phyloP scores from a whole-genome alignment of 495 filamentous ascomycete genomes.

The Tuber borchii region DNA sequence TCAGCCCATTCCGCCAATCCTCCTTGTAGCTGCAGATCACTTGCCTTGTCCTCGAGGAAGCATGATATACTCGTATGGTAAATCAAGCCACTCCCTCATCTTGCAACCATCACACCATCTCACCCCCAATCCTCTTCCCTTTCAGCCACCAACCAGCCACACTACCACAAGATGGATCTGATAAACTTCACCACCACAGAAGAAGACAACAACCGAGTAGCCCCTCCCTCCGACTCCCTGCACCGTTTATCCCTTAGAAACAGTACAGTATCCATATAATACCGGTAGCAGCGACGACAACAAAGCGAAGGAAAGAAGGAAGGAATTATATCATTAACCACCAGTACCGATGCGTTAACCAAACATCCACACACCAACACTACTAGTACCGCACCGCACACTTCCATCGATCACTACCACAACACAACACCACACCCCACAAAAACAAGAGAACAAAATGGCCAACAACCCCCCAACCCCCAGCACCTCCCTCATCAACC shows the following conservation, averaged over 20 bases:
- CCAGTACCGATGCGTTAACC: too few relatives aligned
- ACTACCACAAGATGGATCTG: not conserved
- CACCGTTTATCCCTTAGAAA: too few relatives aligned
- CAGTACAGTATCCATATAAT: too few relatives aligned
- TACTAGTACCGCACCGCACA: too few relatives aligned
- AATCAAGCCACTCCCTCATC: not conserved
- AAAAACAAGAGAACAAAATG: not conserved
- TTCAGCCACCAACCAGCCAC: not conserved
- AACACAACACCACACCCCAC: not conserved
- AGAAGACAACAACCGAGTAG: not conserved
- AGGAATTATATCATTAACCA: not conserved
- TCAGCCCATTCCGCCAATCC: not conserved
- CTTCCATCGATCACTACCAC: not conserved
- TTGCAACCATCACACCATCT: not conserved
- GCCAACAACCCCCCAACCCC: not conserved
- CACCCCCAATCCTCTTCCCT: not conserved
- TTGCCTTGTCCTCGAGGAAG: too few relatives aligned
- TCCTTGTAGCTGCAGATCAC: not conserved
- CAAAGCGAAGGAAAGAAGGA: not conserved
- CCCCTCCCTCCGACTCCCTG: too few relatives aligned
- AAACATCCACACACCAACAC: not conserved
- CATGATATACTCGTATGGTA: not conserved
- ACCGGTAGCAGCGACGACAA: too few relatives aligned
- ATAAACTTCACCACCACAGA: not conserved
- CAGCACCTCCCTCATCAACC: not conserved